Conservation (phyloP, 169 alveolate species). For the Theileria orientalis region DNA sequence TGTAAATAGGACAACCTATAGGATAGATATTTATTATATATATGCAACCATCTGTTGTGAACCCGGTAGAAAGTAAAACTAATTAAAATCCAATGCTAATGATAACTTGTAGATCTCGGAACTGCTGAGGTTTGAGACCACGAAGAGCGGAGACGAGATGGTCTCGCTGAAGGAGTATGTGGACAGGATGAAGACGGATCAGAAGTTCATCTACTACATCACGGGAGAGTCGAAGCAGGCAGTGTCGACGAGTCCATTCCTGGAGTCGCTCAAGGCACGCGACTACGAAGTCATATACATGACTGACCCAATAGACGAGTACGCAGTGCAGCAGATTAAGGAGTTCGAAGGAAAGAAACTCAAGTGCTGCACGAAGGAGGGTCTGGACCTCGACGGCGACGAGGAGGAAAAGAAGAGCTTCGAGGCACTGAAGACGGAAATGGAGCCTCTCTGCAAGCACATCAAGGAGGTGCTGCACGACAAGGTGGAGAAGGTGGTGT, state of each 20-base stretch:
- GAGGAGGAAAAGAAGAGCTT: slow-evolving; percentile 97
- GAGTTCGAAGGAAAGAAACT: slow-evolving; percentile 97
- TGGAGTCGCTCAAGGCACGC: slow-evolving; percentile 94
- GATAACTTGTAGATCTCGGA: slow-evolving; percentile 85
- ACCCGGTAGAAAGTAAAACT: too few relatives aligned
- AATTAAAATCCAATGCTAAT: background rate
- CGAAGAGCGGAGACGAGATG: slow-evolving; percentile 98
- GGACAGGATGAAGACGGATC: slow-evolving; percentile 98
- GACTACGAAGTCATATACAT: slow-evolving; percentile 97
- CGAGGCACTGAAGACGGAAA: slow-evolving; percentile 95
- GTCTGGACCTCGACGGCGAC: slow-evolving; percentile 91
- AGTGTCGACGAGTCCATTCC: slow-evolving; percentile 97
- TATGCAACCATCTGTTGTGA: background rate
- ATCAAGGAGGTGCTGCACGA: slow-evolving; percentile 98
- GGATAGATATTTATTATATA: background rate
- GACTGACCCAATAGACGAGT: slow-evolving; percentile 99
- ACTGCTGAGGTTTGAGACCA: slow-evolving; percentile 94
- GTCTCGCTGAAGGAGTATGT: slow-evolving; percentile 96
- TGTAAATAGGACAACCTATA: background rate
- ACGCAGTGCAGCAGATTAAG: slow-evolving; percentile 97
- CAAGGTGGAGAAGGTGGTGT: slow-evolving; percentile 97
- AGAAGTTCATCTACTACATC: slow-evolving; percentile 98
- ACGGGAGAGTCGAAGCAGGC: slow-evolving; percentile 97
- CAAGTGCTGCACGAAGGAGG: slow-evolving; percentile 97
- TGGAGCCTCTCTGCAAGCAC: slow-evolving; percentile 95